phyloP scores from a whole-genome alignment of 1,284 basidiomycete species.

The Lentinus polychrous region DNA sequence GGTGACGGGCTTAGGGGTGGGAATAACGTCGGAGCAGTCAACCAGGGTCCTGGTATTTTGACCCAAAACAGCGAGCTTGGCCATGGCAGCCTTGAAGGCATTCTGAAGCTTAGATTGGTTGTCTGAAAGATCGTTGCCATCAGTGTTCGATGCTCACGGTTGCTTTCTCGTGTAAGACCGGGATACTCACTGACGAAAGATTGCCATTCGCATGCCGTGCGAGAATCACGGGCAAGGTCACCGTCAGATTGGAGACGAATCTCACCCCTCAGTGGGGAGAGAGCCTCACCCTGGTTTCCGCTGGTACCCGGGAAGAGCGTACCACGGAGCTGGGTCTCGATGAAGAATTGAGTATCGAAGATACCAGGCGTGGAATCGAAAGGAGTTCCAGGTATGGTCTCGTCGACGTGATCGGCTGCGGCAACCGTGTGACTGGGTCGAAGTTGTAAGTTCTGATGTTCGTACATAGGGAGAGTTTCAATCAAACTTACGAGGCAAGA shows the following conservation, averaged over 20 bases:
- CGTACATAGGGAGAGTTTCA: background rate
- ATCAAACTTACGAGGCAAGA: slow-evolving; percentile 21
- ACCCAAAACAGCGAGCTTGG: slow-evolving; percentile 5
- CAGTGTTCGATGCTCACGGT: background rate
- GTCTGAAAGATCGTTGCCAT: slow-evolving; percentile 2
- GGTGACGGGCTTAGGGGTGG: slow-evolving; percentile 2
- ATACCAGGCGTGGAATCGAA: slow-evolving; percentile 26
- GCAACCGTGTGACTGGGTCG: slow-evolving; percentile 19
- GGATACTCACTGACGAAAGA: slow-evolving; percentile 19
- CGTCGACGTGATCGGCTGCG: slow-evolving; percentile 21
- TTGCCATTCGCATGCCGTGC: slow-evolving; percentile 33
- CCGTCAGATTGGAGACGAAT: slow-evolving; percentile 31
- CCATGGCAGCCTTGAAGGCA: slow-evolving; percentile 7
- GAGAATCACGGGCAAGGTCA: slow-evolving; percentile 20
- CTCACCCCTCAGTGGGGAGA: slow-evolving; percentile 25
- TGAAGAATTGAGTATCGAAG: slow-evolving; percentile 36
- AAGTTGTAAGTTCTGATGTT: background rate
- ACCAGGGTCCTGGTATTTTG: background rate
- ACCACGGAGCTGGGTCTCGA: slow-evolving; percentile 31
- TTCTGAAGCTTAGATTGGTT: slow-evolving; percentile 8
- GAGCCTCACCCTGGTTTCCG: slow-evolving; percentile 21
- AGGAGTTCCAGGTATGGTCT: slow-evolving; percentile 18
- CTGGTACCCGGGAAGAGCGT: slow-evolving; percentile 24
- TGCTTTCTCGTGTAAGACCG: background rate
- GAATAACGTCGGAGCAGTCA: slow-evolving; percentile 8